Evolutionary conservation across 495 filamentous ascomycete species (phyloP).

Genomic region (Saxophila tyrrhenica): DNA sequence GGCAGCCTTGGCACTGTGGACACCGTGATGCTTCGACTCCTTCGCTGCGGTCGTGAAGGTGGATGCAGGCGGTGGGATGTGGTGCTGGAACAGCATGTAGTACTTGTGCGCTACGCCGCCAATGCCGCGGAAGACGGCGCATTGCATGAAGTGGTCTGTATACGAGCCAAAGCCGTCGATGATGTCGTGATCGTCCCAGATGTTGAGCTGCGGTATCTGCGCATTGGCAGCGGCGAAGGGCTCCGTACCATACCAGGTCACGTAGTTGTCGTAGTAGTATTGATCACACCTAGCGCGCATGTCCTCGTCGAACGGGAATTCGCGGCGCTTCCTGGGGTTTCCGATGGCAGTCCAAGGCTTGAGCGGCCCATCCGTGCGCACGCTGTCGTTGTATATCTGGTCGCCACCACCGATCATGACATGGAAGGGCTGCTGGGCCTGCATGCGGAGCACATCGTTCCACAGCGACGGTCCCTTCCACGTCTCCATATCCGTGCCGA

Average conservation of each 20-base stretch:
- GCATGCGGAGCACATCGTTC: slow-evolving; percentile 75
- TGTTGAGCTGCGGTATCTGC: slow-evolving; percentile 82
- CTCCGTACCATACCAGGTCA: slow-evolving; percentile 72
- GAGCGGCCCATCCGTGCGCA: slow-evolving; percentile 72
- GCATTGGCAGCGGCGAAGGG: slow-evolving; percentile 76
- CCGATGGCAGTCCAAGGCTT: slow-evolving; percentile 65
- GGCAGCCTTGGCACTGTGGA: too few relatives aligned
- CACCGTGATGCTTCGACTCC: slow-evolving; percentile 40
- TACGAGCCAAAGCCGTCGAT: slow-evolving; percentile 69
- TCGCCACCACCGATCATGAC: slow-evolving; percentile 95
- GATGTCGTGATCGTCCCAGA: slow-evolving; percentile 86
- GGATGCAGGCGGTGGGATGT: slow-evolving; percentile 66
- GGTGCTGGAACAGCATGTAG: slow-evolving; percentile 91
- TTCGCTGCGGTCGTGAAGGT: slow-evolving; percentile 68
- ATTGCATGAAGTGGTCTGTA: slow-evolving; percentile 87
- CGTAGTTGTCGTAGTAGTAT: slow-evolving; percentile 84
- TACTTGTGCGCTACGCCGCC: slow-evolving; percentile 55
- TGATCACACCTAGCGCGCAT: slow-evolving; percentile 71
- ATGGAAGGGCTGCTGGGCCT: slow-evolving; percentile 65
- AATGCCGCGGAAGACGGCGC: slow-evolving; percentile 81
- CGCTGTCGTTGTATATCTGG: slow-evolving; percentile 89
- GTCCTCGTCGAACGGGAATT: slow-evolving; percentile 60
- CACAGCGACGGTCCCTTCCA: slow-evolving; percentile 76
- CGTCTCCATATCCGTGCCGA: slow-evolving; percentile 76
- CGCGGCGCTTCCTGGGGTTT: slow-evolving; percentile 72